Base-by-base conservation (phyloP, 257 asterid species). In the Eucommia ulmoides region DNA sequence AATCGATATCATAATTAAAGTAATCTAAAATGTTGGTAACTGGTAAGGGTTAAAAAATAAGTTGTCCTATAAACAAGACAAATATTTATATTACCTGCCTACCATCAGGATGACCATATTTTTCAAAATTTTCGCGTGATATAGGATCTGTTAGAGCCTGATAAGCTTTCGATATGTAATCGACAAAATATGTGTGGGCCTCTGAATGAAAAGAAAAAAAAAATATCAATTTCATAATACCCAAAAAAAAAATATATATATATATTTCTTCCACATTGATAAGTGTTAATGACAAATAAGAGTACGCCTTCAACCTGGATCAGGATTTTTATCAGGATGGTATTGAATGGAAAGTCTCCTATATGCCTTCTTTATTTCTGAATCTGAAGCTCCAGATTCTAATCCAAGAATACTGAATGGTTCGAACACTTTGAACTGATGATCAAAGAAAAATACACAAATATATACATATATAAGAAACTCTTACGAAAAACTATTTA, bases 21-120 rank as follows among this genome's bases (percentile, higher is more conserved):
- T n/a, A n/a, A n/a, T n/a, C n/a, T n/a, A n/a, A n/a, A n/a, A n/a
- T n/a, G n/a, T n/a, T n/a, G n/a, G n/a, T n/a, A n/a, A n/a, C n/a
- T n/a, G n/a, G n/a, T n/a, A n/a, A n/a, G n/a, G n/a, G n/a, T n/a
- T n/a, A n/a, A n/a, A n/a, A n/a, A n/a, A n/a, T n/a, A n/a, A n/a
- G n/a, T n/a, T n/a, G n/a, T n/a, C n/a, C n/a, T n/a, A n/a, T n/a
- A n/a, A n/a, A n/a, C n/a, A n/a, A n/a, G n/a, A n/a, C n/a, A n/a
- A n/a, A n/a, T n/a, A n/a, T n/a, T n/a, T n/a, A 38, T 7, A 23
- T 50, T 60, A 89, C 98, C 98, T 89, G 96, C 70, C 98, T 85
- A 63, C 98, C 98, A 76, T 89, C 96, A 14, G 96, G 98, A 70
- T 89, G 96, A 11, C 98, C 98, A 49, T 85, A 89, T 67, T 89